Evolutionary conservation across 2,329 filamentous ascomycete genomes (phyloP).

Genomic region (Pseudocercospora vitis): DNA sequence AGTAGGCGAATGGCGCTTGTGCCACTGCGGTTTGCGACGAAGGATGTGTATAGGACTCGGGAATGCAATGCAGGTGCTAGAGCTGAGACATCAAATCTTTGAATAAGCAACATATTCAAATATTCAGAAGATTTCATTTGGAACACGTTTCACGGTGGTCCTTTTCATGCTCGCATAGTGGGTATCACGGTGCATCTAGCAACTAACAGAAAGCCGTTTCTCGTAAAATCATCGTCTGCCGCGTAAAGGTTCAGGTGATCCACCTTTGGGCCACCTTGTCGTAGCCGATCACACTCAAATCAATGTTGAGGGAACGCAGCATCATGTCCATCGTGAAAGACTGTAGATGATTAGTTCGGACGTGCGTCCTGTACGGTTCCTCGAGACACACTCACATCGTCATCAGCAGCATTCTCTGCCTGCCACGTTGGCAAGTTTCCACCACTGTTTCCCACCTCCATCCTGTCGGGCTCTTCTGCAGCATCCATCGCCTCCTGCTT

Average conservation of each 20-base stretch:
- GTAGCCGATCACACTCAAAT: slow-evolving; percentile 63
- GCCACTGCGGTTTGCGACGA: too few species aligned
- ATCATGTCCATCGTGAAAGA: slow-evolving; percentile 70
- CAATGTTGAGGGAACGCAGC: slow-evolving; percentile 65
- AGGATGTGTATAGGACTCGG: too few species aligned
- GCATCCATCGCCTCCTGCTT: slow-evolving; percentile 48
- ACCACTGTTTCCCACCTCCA: slow-evolving; percentile 43
- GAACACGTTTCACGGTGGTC: too few species aligned
- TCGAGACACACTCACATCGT: slow-evolving; percentile 41
- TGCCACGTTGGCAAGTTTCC: slow-evolving; percentile 39
- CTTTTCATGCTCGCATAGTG: too few species aligned
- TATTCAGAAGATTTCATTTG: too few species aligned
- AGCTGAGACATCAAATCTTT: too few species aligned
- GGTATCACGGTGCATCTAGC: slow-evolving; percentile 15
- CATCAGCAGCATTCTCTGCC: slow-evolving; percentile 38
- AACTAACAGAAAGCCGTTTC: neutral
- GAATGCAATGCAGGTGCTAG: too few species aligned
- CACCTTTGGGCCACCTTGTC: slow-evolving; percentile 59
- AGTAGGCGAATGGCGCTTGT: too few species aligned
- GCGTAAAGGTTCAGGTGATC: slow-evolving; percentile 48
- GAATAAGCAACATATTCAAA: too few species aligned
- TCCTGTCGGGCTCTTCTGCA: slow-evolving; percentile 33
- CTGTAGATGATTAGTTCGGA: slow-evolving; percentile 39
- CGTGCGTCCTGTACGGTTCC: neutral
- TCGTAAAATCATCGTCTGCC: neutral